Conservation (phyloP, 345 rosid genomes). For the rapeseed (Brassica napus) region Da-Ae NC_063445.1:2220501-2221000, state of each 20-base stretch:
- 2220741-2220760: slow-evolving; percentile 50
- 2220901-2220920: background rate
- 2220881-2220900: slow-evolving; percentile 10
- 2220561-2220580: slow-evolving; percentile 19
- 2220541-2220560: slow-evolving; percentile 46
- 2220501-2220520: slow-evolving; percentile 83
- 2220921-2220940: background rate
- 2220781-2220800: slow-evolving; percentile 92
- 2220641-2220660: background rate
- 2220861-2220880: slow-evolving; percentile 64
- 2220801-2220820: slow-evolving; percentile 96
- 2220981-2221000: no score
- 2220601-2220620: background rate
- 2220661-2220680: slow-evolving; percentile 15
- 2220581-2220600: background rate
- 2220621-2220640: slow-evolving; percentile 7
- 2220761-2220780: slow-evolving; percentile 97
- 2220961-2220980: background rate
- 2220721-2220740: slow-evolving; percentile 11
- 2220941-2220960: background rate
- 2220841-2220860: slow-evolving; percentile 77
- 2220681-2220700: background rate
- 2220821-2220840: slow-evolving; percentile 96
- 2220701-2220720: background rate
- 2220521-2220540: slow-evolving; percentile 74